A percentile compares a stretch with the other conserved stretches of the same genome.
Conservation (phyloP, 441 rosid genomes). For the Mallotus repandus region DNA sequence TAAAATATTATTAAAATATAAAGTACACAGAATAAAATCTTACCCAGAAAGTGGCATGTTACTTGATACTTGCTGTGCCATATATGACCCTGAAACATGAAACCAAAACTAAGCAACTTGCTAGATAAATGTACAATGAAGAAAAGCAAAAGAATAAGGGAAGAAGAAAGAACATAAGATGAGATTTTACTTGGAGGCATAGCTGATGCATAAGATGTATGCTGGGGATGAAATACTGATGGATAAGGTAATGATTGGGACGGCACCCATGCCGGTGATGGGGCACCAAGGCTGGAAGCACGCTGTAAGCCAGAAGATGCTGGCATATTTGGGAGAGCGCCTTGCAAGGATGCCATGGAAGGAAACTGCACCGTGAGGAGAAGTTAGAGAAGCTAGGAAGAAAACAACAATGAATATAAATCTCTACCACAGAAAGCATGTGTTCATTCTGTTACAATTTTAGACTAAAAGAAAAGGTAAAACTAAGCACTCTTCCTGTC, state of each 20-base stretch:
- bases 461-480: slow-evolving; percentile 1
- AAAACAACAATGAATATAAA: neutral
- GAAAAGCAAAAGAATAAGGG: neutral
- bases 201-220: slow-evolving; percentile 35
- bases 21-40: slow-evolving; percentile 1
- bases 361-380: slow-evolving; percentile 55
- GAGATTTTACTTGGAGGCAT: slow-evolving; percentile 41
- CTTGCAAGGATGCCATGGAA: slow-evolving; percentile 67
- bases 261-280: slow-evolving; percentile 49
- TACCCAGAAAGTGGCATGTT: slow-evolving; percentile 39
- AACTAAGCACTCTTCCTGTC: neutral
- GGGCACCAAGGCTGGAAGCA: slow-evolving; percentile 44
- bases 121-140: neutral
- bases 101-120: slow-evolving; percentile 25
- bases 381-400: neutral
- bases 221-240: slow-evolving; percentile 50
- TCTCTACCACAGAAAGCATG: slow-evolving; percentile 6
- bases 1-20: neutral
- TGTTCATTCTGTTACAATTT: neutral
- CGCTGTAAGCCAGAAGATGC: slow-evolving; percentile 46
- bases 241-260: slow-evolving; percentile 51
- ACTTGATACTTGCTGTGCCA: slow-evolving; percentile 42
- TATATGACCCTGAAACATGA: slow-evolving; percentile 46
- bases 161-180: neutral
- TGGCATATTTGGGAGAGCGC: slow-evolving; percentile 54